Evolutionary conservation across 2,329 filamentous ascomycete genomes (phyloP), one percentile per base, ranked within the genome.

Genomic region (Gyromitra esculenta): DNA sequence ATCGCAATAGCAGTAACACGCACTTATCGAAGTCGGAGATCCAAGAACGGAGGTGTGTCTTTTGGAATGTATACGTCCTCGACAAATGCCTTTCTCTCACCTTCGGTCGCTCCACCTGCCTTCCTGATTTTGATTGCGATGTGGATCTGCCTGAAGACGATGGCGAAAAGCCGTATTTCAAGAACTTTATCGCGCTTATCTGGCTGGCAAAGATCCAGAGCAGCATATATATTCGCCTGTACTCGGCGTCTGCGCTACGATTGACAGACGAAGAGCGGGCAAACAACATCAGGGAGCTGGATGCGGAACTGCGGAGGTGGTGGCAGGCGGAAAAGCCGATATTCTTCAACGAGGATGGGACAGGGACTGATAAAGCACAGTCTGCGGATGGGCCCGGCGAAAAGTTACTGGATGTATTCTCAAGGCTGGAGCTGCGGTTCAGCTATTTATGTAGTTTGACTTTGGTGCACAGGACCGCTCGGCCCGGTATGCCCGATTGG

Each of bases 81-180:
- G 88, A 91, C 79, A 89, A 88, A 75, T 85, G 85, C 1, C 83
- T 91, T 9, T 86, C 88, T 0, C 83, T 91, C 52, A 85, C 89
- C 1, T 83, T 91, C 1, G 90, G 90, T 0, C 86, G 89, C 13
- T 85, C 88, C 0, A 86, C 88, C 0, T 84, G 86, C 5, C 87
- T 91, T 43, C 87, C 88, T 62, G 88, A 89, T 70, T 89, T 86
- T 80, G 88, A 90, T 65, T 88, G 90, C 67, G 86, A 86, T 0
- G 84, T 89, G 8, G 85, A 86, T 1, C 82, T 84, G 39, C 83
- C 79, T 5, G 81, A 82, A 82, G 15, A 81, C 83, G 4, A 85
- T 82, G 77, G 74, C 4, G 50, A 81, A 79, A 79, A 85, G 65
- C 84, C 85, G 41, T 87, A 87, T 82, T 85, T 84, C 3, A 81